Base-by-base conservation (phyloP, 306 rosid species). In the Benincasa hispida region DNA sequence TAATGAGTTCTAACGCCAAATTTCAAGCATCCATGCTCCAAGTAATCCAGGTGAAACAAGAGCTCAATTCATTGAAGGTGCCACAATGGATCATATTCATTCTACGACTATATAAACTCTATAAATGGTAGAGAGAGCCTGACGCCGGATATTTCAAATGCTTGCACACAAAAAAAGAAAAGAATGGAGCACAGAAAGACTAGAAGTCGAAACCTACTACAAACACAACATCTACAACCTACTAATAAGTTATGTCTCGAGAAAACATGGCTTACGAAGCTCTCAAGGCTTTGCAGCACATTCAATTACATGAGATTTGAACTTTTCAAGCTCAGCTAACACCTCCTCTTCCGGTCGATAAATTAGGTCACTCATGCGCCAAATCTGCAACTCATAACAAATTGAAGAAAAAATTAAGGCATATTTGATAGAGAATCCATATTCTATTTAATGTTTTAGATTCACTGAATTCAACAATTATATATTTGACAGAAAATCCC, bases 301-400 rank as follows among this genome's bases (percentile, higher is more conserved):
- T 2, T 89, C 86, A 53, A 91, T 86, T 45, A 95, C 98, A 41
- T 95, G 99, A 6, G 98, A 79, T 86, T 90, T 95, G 87, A 95
- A 95, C 78, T 92, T 90, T 88, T 95, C 99, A 27, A 95, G 90
- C 91, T 95, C 98, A 9, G 87, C 92, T 81, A 95, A 79, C 83
- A 95, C 99, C 85, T 90, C 99, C 3, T 95, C 97, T 78, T 95
- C 99, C 0, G 99, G 98, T 82, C 99, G 78, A 87, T 95, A 95
- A 61, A 95, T 87, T 85, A 95, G 82, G 74, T 95, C 99, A 74
- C 96, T 95, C 98, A 95, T 90, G 79, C 99, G 97, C 99, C 99
- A 95, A 83, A 95, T 95, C 99, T 95, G 90, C 87, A 85, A 19
- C 9, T 19, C 48, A 22, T 42, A 32, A 82, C 47, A 56, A 25